These are phyloP conservation scores for Ustilago lituana DNA, from an alignment of 1,284 basidiomycete species.

Conservation along the genomic window DNA sequence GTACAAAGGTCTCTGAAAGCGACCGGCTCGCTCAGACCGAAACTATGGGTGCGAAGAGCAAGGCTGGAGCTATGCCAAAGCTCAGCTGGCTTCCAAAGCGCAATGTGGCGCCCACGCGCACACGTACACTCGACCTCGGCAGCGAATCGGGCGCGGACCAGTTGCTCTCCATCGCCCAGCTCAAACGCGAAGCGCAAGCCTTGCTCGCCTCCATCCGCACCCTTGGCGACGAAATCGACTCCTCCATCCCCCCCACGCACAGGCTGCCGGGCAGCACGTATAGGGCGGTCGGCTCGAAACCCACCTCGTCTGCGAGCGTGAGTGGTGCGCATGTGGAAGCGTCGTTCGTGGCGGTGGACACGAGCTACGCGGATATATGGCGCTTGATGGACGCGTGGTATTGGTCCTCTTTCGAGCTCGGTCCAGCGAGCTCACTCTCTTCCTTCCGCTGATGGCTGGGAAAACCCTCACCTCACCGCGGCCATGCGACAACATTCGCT, in stretches of 20 bases:
- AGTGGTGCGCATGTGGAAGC: not conserved
- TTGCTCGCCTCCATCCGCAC: constrained; percentile 21
- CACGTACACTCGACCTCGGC: constrained; percentile 1
- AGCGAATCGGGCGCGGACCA: constrained; percentile 8
- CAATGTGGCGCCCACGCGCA: no score
- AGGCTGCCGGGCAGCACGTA: constrained; percentile 12
- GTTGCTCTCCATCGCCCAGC: constrained; percentile 7
- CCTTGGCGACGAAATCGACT: constrained; percentile 26
- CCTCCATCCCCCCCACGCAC: constrained; percentile 20
- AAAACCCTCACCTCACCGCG: not conserved
- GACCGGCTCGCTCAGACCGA: not conserved
- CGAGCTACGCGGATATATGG: constrained; percentile 29
- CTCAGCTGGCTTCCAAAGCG: no score
- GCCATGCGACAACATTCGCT: not conserved
- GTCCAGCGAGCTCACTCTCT: not conserved
- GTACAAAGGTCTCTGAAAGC: not conserved
- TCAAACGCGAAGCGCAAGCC: constrained; percentile 20
- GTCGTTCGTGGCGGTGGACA: constrained; percentile 25
- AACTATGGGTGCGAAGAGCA: no score
- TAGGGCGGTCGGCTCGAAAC: not conserved
- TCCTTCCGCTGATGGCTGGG: no score
- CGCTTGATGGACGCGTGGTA: constrained; percentile 35
- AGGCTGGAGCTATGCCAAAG: no score
- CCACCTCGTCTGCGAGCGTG: not conserved
- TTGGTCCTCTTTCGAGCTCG: constrained; percentile 32